phyloP scores from a whole-genome alignment of 768 basidiomycete genomes.

The Calocybe indica region DNA sequence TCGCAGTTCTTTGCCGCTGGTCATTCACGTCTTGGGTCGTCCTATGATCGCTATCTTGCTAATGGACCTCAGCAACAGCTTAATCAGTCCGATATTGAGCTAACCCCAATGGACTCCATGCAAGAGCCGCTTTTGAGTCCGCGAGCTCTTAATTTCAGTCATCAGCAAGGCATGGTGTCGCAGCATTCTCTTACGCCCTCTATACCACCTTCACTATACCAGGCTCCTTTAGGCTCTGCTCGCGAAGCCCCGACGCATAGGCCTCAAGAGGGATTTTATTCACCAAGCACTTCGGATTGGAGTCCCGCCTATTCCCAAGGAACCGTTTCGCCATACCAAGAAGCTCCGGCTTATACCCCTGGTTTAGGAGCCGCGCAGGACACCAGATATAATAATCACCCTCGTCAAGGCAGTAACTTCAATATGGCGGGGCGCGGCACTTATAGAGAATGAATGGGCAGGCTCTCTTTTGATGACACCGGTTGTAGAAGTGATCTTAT shows the following conservation, averaged over 20 bases:
- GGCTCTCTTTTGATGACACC: no score
- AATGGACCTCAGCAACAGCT: constrained; percentile 30
- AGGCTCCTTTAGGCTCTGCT: constrained; percentile 26
- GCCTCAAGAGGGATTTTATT: constrained; percentile 38
- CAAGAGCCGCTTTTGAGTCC: constrained; percentile 54
- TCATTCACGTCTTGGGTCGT: constrained; percentile 25
- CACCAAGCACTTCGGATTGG: constrained; percentile 18
- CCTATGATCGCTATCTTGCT: constrained; percentile 55
- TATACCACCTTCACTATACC: constrained; percentile 37
- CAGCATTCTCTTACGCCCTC: constrained; percentile 34
- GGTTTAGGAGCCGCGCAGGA: constrained; percentile 16
- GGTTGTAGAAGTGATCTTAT: no score
- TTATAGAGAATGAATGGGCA: constrained; percentile 19
- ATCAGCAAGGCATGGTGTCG: constrained; percentile 28
- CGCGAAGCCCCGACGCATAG: constrained; percentile 64
- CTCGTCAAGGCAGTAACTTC: constrained; percentile 17
- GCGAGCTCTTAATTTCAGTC: constrained; percentile 24
- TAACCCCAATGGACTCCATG: constrained; percentile 51
- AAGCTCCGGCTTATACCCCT: constrained; percentile 12
- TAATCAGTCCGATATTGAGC: constrained; percentile 38
- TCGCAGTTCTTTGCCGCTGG: constrained; percentile 31
- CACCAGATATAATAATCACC: constrained; percentile 18
- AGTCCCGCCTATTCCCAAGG: constrained; percentile 8
- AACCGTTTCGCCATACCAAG: constrained; percentile 9
- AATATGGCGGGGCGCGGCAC: constrained; percentile 38